Base-by-base conservation (phyloP, 768 basidiomycete species). In the Termitomyces sp. region DNA sequence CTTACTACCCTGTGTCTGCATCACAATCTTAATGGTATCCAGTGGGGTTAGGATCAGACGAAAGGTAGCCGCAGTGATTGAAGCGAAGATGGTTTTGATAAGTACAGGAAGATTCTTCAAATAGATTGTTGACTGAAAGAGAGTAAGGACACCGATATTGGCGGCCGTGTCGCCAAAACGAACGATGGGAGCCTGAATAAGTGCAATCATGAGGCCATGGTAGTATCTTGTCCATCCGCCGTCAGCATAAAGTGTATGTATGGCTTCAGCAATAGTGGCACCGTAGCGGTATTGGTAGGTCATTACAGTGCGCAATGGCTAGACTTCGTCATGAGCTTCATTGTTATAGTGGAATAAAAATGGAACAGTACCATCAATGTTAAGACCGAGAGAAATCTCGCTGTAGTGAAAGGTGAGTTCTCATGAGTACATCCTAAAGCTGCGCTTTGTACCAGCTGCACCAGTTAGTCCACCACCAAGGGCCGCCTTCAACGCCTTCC, bases 121-220 rank as follows among this genome's bases (percentile, higher is more conserved):
- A 62, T 84, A 88, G 0, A 83, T 72, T 68, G 94, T 89, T 8
- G 86, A 87, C 56, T 87, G 71, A 30, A 98, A 77, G 2, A 98
- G 77, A 0, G 92, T 93, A 27, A 96, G 78, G 58, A 97, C 91
- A 8, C 94, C 95, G 0, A 81, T 91, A 66, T 98, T 97, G 21
- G 95, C 92, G 1, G 93, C 93, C 3, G 96, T 98, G 69, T 98
- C 96, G 0, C 94, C 94, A 68, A 98, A 98, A 14, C 96, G 84
- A 4, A 88, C 77, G 7, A 89, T 74, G 0, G 89, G 89, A 43
- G 88, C 94, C 72, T 91, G 95, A 46, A 98, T 61, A 55, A 95
- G 83, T 1, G 95, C 96, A 0, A 94, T 89, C 0, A 71, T 64
- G 37, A 98, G 80, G 3, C 96, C 96, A 61, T 91, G 87, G 70